Percentiles rank a stretch among this genome's conserved stretches.
phyloP scores from a whole-genome alignment of 805 yeast species.

The Maudiozyma pseudohumilis region DNA sequence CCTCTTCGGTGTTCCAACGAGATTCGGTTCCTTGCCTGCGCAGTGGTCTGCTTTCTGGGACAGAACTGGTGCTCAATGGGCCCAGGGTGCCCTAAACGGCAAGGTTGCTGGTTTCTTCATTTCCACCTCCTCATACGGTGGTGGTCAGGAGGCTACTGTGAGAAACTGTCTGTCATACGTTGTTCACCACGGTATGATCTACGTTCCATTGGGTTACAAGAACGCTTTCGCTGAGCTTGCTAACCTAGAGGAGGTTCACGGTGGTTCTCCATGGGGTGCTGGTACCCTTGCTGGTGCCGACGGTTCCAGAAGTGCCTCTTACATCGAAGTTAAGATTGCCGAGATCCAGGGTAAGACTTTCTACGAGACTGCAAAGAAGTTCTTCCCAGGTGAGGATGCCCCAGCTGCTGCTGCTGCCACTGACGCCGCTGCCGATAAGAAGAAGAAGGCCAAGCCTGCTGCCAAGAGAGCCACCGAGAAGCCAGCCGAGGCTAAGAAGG shows the following conservation, averaged over 20 bases:
- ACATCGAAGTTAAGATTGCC: constrained; percentile 57
- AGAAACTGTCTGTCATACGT: constrained; percentile 49
- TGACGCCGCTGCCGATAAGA: not conserved
- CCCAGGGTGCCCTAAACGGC: constrained; percentile 55
- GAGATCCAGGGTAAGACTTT: constrained; percentile 59
- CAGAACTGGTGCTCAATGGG: constrained; percentile 74
- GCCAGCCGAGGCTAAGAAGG: constrained; percentile 32
- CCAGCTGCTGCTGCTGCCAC: constrained; percentile 1
- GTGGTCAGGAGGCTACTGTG: constrained; percentile 76
- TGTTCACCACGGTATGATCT: constrained; percentile 71
- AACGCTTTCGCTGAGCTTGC: constrained; percentile 46
- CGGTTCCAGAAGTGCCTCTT: constrained; percentile 62
- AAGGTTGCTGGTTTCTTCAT: constrained; percentile 71
- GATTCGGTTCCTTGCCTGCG: constrained; percentile 68
- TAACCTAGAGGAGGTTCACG: constrained; percentile 59
- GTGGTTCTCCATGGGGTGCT: constrained; percentile 86
- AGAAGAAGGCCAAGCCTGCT: not conserved
- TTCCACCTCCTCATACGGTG: constrained; percentile 63
- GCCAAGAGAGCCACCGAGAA: constrained; percentile 11
- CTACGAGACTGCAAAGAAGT: constrained; percentile 33
- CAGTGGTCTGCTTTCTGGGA: constrained; percentile 76
- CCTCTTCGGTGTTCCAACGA: constrained; percentile 72
- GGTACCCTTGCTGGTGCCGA: constrained; percentile 71
- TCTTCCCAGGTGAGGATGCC: constrained; percentile 2
- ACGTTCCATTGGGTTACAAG: constrained; percentile 69